Base-by-base conservation (phyloP, 1,139 yeast species). In the Suhomyces yuchorum region DNA sequence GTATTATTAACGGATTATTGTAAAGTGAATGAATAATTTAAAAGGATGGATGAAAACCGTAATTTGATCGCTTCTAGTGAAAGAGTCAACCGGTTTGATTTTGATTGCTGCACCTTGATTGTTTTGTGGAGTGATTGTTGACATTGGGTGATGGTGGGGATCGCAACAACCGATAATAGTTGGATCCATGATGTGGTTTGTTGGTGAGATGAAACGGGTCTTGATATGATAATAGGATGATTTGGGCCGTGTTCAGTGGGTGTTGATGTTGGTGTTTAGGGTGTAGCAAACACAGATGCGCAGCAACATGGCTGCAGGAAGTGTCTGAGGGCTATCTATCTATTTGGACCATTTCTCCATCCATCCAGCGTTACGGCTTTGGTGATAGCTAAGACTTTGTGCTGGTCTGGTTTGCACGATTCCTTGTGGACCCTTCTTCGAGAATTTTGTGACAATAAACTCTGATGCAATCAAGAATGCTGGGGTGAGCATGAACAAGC, bases 401-500 rank as follows among this genome's bases (percentile, higher is more conserved):
- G 15, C 23, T 11, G 43, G 30, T 19, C 37, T 39, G 24, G 38
- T 45, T 20, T 48, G 49, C 20, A 48, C 53, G 18, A 56, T 55
- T 15, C 50, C 51, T 46, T 55, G 55, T 8, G 59, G 51, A 0
- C 57, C 57, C 22, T 55, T 49, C 18, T 53, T 48, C 8, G 61
- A 49, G 36, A 53, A 55, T 34, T 51, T 48, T n/a, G 59, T 48
- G 30, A 57, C 59, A 5, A 59, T 50, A 37, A 55, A 56, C 26
- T 59, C 63, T 3, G 60, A 54, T 15, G 57, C 56, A 14, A 59
- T 42, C 18, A 59, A 45, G 34, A 59, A 58, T 19, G 57, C 57
- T 4, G 63, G 63, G 8, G 62, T 55, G 35, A 59, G 52, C 43
- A 54, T 49, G 38, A 59, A 56, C 26, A 58, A 48, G 3, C 56